Evolutionary conservation across 345 rosid genomes (phyloP), one percentile per base, ranked within the genome.

Genomic region (Syzygium oleosum): DNA sequence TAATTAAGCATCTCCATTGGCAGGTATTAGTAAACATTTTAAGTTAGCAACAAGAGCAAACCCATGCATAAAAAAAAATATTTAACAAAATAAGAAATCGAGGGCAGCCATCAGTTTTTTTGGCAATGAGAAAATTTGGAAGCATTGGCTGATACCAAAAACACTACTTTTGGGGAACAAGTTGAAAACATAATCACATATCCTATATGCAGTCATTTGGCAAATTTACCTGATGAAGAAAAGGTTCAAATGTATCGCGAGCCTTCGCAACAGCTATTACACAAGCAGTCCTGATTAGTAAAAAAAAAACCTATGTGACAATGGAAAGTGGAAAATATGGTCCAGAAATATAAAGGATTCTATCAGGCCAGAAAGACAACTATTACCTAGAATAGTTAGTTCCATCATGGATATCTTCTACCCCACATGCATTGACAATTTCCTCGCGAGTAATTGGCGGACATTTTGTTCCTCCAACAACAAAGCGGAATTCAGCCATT

Each of bases 261-360:
- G 99, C 98, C 93, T 96, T 97, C 54, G 99, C 95, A 93, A 97
- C 99, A 88, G 98, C 99, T 91, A 97, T 97, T 63, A 96, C 99
- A 85, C 99, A 97, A 85, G 99, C 98, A 78, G 99, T 96, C 94
- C 98, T 95, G 92, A 85, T 88, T 88, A 61, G 49, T 90, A 85
- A 90, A 89, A 87, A 80, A 51, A 31, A 77, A 79, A 85, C 61
- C 73, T 7, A n/a, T 41, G 46, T 77, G 46, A 88, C 51, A 59
- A 41, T 3, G 43, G 77, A 84, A 84, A 73, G 29, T 73, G 27
- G 87, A 88, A 86, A 73, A 87, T 23, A 34, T 84, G 27, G 86
- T 49, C 58, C 34, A 89, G 29, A 87, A 84, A 63, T 52, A 87
- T 84, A 55, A 34, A 85, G 13, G 89, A 87, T 25, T 85, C 88